Conservation (phyloP, 2,329 filamentous ascomycete genomes). For the Graphiopsis chlorocephala region DNA sequence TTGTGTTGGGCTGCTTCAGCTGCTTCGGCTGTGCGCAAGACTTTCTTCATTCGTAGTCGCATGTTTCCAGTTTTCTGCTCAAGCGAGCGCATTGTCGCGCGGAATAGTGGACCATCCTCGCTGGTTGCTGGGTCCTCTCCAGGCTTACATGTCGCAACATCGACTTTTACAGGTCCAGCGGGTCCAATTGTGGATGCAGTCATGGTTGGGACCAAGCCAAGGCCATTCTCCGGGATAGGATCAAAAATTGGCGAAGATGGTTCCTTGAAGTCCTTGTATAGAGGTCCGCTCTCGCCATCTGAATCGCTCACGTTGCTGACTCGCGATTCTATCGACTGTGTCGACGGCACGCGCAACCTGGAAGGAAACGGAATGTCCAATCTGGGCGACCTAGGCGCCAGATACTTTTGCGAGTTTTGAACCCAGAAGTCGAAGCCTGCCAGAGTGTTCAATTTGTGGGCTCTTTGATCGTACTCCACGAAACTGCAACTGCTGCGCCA, state of each 20-base stretch:
- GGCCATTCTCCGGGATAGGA: constrained; percentile 47
- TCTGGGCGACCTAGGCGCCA: constrained; percentile 61
- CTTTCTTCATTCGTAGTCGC: constrained; percentile 91
- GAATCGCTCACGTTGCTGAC: constrained; percentile 59
- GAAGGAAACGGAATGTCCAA: constrained; percentile 64
- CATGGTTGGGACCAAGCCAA: constrained; percentile 42
- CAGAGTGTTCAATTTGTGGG: constrained; percentile 82
- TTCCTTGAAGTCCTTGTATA: constrained; percentile 41
- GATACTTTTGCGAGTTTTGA: constrained; percentile 53
- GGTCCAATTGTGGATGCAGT: constrained; percentile 37
- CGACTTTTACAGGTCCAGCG: constrained; percentile 65
- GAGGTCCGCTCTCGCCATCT: constrained; percentile 50
- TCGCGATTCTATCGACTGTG: constrained; percentile 77
- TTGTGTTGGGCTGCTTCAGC: constrained; percentile 75
- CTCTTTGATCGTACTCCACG: constrained; percentile 92
- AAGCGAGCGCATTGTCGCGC: constrained; percentile 91
- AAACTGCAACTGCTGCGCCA: constrained; percentile 98
- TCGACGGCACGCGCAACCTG: constrained; percentile 34
- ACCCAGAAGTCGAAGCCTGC: constrained; percentile 96
- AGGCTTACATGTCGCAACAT: constrained; percentile 80
- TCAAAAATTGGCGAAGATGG: constrained; percentile 49
- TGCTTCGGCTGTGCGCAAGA: constrained; percentile 89
- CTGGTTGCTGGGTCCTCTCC: constrained; percentile 79
- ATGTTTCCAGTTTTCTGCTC: constrained; percentile 97
- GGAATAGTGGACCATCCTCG: constrained; percentile 92